Evolutionary conservation across 257 asterid genomes (phyloP).

Genomic region (Nicotiana noctiflora): DNA sequence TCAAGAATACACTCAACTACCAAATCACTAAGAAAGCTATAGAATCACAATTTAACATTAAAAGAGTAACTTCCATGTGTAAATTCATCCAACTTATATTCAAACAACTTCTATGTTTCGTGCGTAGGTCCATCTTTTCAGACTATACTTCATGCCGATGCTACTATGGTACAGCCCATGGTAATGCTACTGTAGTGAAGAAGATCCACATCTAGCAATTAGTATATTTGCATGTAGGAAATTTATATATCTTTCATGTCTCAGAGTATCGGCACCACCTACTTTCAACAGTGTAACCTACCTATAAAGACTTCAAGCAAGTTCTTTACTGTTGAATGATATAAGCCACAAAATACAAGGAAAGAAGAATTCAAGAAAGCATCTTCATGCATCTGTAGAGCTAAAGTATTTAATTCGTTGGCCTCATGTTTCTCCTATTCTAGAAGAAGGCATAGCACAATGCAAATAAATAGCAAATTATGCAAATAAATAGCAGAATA

Average conservation of each 20-base stretch:
- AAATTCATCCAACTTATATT: neutral
- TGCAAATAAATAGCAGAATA: no score
- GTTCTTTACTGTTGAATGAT: neutral
- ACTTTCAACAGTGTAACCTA: neutral
- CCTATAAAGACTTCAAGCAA: neutral
- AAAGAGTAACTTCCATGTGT: neutral
- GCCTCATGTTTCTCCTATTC: neutral
- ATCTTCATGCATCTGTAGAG: neutral
- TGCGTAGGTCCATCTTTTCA: neutral
- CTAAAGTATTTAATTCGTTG: neutral
- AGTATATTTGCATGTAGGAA: neutral
- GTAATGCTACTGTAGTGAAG: neutral
- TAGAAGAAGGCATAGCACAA: neutral
- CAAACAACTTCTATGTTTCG: neutral
- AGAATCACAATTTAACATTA: neutral
- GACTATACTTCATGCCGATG: neutral
- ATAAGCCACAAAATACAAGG: neutral
- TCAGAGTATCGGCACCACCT: neutral
- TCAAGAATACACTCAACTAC: neutral
- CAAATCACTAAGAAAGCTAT: neutral
- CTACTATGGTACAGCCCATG: neutral
- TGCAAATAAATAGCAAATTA: no score
- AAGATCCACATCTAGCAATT: neutral
- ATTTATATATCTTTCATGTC: neutral
- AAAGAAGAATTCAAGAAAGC: neutral